Evolutionary conservation across 176 grass and related monocot species (phyloP).

Genomic region (Cenchrus purpureus): DNA sequence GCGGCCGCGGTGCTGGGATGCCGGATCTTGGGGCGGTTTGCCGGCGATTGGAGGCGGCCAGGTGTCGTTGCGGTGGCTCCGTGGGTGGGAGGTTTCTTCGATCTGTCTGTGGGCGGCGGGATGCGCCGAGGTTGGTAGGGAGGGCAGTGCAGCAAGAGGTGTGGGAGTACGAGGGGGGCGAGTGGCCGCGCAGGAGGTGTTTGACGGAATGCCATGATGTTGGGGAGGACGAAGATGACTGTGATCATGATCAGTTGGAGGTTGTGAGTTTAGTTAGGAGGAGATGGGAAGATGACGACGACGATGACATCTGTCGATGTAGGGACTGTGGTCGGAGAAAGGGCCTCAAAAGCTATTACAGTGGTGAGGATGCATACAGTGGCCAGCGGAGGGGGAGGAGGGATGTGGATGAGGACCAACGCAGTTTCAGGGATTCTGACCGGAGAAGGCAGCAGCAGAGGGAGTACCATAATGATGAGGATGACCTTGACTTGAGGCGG

Average conservation of each 20-base stretch:
- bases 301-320: neutral
- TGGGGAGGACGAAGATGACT: constrained; percentile 37
- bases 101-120: neutral
- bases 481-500: constrained; percentile 39
- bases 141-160: constrained; percentile 47
- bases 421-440: constrained; percentile 42
- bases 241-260: constrained; percentile 23
- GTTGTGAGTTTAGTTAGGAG: constrained; percentile 6
- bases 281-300: constrained; percentile 41
- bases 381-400: constrained; percentile 29
- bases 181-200: constrained; percentile 44
- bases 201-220: constrained; percentile 43
- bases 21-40: constrained; percentile 37
- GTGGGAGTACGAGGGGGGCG: constrained; percentile 49
- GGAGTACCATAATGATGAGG: constrained; percentile 50
- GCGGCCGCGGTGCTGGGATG: constrained; percentile 17
- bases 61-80: constrained; percentile 10
- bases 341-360: constrained; percentile 24
- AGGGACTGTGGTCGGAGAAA: constrained; percentile 44
- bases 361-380: constrained; percentile 38
- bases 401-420: constrained; percentile 32
- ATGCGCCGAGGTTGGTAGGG: constrained; percentile 37
- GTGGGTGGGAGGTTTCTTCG: neutral
- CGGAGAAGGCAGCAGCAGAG: constrained; percentile 33
- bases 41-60: constrained; percentile 22